Conservation (phyloP, 1,284 basidiomycete genomes). For the Ustilago nuda region DNA sequence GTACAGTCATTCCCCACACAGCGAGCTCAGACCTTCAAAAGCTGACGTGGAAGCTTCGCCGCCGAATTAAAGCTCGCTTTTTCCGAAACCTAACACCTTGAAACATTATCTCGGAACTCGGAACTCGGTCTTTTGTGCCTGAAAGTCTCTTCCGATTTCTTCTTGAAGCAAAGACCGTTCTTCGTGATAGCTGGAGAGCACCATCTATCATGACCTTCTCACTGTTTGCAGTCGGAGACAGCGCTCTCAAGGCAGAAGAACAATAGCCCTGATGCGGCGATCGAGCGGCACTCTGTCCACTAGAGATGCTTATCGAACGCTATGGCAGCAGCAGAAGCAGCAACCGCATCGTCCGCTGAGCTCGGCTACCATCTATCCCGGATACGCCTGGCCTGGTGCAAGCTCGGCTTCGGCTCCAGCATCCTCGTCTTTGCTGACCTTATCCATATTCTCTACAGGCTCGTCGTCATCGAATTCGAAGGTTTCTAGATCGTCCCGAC, state of each 20-base stretch:
- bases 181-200: background rate
- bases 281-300: conserved; percentile 22
- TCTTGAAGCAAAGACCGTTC: conserved; percentile 6
- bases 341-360: conserved; percentile 26
- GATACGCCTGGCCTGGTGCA: conserved; percentile 10
- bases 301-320: conserved; percentile 27
- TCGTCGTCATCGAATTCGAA: conserved; percentile 11
- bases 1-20: conserved; percentile 6
- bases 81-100: background rate
- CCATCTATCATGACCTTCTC: background rate
- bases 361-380: conserved; percentile 24
- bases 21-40: conserved; percentile 3
- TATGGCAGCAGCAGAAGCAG: conserved; percentile 16
- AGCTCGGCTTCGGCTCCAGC: conserved; percentile 12
- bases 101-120: conserved; percentile 25
- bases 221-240: background rate
- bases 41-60: conserved; percentile 38
- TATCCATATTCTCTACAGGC: conserved; percentile 3
- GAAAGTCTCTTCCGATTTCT: conserved; percentile 18
- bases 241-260: background rate
- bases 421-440: conserved; percentile 4
- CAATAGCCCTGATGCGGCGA: conserved; percentile 24
- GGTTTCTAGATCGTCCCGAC: conserved; percentile 1
- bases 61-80: conserved; percentile 22
- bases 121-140: conserved; percentile 18